These are phyloP conservation scores for Linum tenue DNA, from an alignment of 345 rosid genomes.

Conservation along the genomic window DNA sequence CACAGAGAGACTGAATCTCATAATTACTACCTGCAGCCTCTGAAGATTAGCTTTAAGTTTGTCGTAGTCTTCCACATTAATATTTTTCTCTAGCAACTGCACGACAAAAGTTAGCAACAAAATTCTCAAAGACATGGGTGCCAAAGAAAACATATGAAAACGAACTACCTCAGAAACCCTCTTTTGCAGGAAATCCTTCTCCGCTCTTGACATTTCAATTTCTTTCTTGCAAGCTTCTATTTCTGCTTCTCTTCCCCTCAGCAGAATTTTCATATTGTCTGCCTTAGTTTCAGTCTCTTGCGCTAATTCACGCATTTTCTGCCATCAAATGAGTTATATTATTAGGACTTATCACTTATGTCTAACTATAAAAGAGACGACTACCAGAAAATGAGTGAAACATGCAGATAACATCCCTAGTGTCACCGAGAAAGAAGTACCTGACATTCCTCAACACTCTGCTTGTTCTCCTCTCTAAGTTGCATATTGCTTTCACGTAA, in stretches of 20 bases:
- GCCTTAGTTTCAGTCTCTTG: conserved; percentile 47
- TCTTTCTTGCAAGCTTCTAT: conserved; percentile 59
- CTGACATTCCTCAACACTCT: conserved; percentile 95
- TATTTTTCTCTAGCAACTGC: conserved; percentile 65
- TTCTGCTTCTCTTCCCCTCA: conserved; percentile 60
- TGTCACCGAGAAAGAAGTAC: conserved; percentile 28
- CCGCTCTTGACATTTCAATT: conserved; percentile 49
- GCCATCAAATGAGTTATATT: conserved; percentile 15
- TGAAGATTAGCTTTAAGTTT: conserved; percentile 56
- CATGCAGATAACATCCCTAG: not conserved
- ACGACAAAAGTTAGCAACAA: conserved; percentile 18
- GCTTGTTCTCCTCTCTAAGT: conserved; percentile 92
- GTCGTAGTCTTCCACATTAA: conserved; percentile 67
- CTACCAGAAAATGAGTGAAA: not conserved
- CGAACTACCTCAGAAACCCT: conserved; percentile 64
- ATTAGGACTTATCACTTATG: not conserved
- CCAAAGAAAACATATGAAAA: not conserved
- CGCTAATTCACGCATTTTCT: conserved; percentile 75
- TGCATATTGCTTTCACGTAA: conserved; percentile 95
- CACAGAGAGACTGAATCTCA: no score
- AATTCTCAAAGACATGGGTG: conserved; percentile 9
- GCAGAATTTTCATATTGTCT: conserved; percentile 37
- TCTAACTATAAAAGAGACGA: not conserved
- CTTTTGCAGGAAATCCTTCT: conserved; percentile 54
- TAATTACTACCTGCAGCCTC: conserved; percentile 48